phyloP scores from a whole-genome alignment of 331 rosid genomes.

The Prunus yedoensis region DNA sequence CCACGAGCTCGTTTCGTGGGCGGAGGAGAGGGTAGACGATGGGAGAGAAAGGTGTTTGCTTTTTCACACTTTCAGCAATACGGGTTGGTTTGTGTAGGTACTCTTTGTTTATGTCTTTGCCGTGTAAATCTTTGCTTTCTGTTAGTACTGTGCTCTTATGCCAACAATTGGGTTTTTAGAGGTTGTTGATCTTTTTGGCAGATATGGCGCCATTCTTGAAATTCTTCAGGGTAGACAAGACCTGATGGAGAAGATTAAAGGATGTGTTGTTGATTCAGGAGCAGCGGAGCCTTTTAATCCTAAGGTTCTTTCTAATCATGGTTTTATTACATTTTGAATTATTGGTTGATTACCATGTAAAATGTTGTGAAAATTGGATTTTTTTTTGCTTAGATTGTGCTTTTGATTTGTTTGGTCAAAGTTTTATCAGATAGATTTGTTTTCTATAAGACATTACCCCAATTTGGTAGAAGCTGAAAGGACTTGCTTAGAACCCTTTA shows the following conservation, averaged over 20 bases:
- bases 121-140: not conserved
- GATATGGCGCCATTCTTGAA: slow-evolving; percentile 74
- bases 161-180: not conserved
- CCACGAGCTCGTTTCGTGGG: slow-evolving; percentile 58
- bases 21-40: slow-evolving; percentile 40
- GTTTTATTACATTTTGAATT: not conserved
- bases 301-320: slow-evolving; percentile 44
- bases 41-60: slow-evolving; percentile 67
- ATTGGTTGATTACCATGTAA: not conserved
- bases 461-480: not conserved
- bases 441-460: not conserved
- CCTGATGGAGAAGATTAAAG: slow-evolving; percentile 66
- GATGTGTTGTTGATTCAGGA: slow-evolving; percentile 88
- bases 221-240: slow-evolving; percentile 45
- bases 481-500: not conserved
- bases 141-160: too few relatives aligned
- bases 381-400: not conserved
- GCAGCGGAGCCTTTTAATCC: slow-evolving; percentile 85
- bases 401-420: not conserved
- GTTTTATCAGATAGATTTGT: not conserved
- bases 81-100: slow-evolving; percentile 95
- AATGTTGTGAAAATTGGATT: not conserved
- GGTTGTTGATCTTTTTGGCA: slow-evolving; percentile 22
- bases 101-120: slow-evolving; percentile 12
- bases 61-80: slow-evolving; percentile 87